Conservation (phyloP, 148 eudicot species). For the Camellia japonica region DNA sequence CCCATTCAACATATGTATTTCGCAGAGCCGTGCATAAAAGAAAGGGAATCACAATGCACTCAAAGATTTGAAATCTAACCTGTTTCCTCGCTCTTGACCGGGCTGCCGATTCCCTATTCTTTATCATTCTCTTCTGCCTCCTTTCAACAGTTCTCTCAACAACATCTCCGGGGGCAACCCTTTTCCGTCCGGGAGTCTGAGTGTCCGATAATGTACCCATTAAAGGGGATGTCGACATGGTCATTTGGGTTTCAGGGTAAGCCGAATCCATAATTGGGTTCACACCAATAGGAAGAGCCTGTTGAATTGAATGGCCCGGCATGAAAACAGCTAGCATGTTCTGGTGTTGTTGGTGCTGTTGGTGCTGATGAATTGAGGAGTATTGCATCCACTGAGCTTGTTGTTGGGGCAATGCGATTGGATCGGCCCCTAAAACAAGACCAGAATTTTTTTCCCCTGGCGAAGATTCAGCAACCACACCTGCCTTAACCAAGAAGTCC, state of each 20-base stretch:
- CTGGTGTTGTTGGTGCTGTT: constrained; percentile 22
- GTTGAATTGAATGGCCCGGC: constrained; percentile 63
- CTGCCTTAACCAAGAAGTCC: constrained; percentile 87
- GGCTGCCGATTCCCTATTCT: constrained; percentile 96
- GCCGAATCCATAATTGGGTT: constrained; percentile 48
- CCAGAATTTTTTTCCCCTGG: constrained; percentile 27
- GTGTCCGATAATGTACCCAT: constrained; percentile 74
- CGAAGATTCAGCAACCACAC: constrained; percentile 57
- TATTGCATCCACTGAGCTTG: constrained; percentile 60
- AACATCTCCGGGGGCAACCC: constrained; percentile 65
- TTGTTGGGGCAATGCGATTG: constrained; percentile 22
- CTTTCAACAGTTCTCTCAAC: constrained; percentile 88
- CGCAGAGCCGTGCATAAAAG: background rate
- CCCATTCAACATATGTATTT: constrained; percentile 20
- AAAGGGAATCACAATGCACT: background rate
- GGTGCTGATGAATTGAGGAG: constrained; percentile 31
- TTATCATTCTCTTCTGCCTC: constrained; percentile 97
- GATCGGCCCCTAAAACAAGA: constrained; percentile 34
- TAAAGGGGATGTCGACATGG: constrained; percentile 56
- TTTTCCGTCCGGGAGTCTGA: constrained; percentile 71
- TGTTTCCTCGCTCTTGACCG: constrained; percentile 96
- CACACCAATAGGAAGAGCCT: constrained; percentile 42
- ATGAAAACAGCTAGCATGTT: constrained; percentile 53
- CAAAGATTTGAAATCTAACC: constrained; percentile 35
- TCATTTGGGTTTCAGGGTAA: constrained; percentile 56